Conservation (phyloP, 176 grass and related monocot genomes). For the Elaeis guineensis region DNA sequence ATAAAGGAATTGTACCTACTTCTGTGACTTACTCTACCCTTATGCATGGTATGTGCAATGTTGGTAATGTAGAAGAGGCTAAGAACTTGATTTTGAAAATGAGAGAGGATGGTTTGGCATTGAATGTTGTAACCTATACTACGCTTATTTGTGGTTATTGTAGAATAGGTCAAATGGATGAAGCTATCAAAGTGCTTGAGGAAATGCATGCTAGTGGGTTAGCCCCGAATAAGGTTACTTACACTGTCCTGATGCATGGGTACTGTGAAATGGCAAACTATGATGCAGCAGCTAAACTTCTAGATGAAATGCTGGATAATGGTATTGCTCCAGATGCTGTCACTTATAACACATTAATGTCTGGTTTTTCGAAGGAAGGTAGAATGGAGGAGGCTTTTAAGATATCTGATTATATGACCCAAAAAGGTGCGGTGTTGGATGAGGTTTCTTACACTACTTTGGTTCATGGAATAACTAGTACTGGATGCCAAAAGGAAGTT, state of each 20-base stretch:
- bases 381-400: slow-evolving; percentile 37
- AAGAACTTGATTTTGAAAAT: slow-evolving; percentile 44
- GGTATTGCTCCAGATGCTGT: slow-evolving; percentile 61
- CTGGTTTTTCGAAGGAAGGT: slow-evolving; percentile 38
- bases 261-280: slow-evolving; percentile 62
- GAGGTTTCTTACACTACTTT: slow-evolving; percentile 38
- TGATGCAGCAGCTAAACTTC: slow-evolving; percentile 53
- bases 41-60: slow-evolving; percentile 75
- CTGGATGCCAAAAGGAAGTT: slow-evolving; percentile 37
- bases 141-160: slow-evolving; percentile 65
- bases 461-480: slow-evolving; percentile 49
- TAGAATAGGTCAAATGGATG: slow-evolving; percentile 68
- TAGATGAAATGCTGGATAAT: slow-evolving; percentile 60
- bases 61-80: slow-evolving; percentile 64
- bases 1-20: slow-evolving; percentile 51
- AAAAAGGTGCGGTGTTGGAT: slow-evolving; percentile 33
- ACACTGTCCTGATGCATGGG: slow-evolving; percentile 69
- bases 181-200: slow-evolving; percentile 55
- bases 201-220: slow-evolving; percentile 53
- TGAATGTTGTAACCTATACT: slow-evolving; percentile 71
- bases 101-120: slow-evolving; percentile 31
- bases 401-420: slow-evolving; percentile 32
- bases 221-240: slow-evolving; percentile 77
- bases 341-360: slow-evolving; percentile 56
- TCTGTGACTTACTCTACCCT: slow-evolving; percentile 49